Evolutionary conservation across 331 rosid genomes (phyloP).

Genomic region (Stylosanthes scabra): DNA sequence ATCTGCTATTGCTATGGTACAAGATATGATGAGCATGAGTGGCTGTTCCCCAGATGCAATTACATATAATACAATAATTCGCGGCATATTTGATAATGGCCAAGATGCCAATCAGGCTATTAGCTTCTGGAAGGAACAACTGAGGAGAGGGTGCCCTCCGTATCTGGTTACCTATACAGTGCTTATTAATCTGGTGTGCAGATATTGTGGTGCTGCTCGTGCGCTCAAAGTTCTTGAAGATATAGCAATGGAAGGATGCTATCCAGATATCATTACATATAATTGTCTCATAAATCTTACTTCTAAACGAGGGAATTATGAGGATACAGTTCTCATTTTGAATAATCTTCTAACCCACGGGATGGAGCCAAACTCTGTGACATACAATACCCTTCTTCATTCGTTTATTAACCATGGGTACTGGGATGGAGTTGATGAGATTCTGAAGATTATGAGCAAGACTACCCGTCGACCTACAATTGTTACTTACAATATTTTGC

Average conservation of each 20-base stretch:
- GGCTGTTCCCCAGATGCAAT: slow-evolving; percentile 91
- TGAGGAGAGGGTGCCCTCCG: slow-evolving; percentile 88
- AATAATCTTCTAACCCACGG: slow-evolving; percentile 61
- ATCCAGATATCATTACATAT: slow-evolving; percentile 77
- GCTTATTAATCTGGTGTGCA: slow-evolving; percentile 79
- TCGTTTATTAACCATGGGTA: slow-evolving; percentile 67
- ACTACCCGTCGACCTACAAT: slow-evolving; percentile 62
- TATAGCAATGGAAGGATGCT: slow-evolving; percentile 79
- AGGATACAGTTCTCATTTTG: slow-evolving; percentile 66
- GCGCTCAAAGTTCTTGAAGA: slow-evolving; percentile 88
- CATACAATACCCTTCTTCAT: slow-evolving; percentile 84
- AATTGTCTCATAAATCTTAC: slow-evolving; percentile 73
- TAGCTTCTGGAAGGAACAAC: slow-evolving; percentile 82
- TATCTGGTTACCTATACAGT: slow-evolving; percentile 76
- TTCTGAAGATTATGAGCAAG: slow-evolving; percentile 71
- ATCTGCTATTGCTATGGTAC: slow-evolving; percentile 68
- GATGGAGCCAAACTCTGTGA: slow-evolving; percentile 68
- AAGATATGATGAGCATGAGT: slow-evolving; percentile 85
- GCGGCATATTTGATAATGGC: slow-evolving; percentile 64
- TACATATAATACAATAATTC: slow-evolving; percentile 80
- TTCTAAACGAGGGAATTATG: slow-evolving; percentile 70
- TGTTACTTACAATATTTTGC: slow-evolving; percentile 77
- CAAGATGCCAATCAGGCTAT: slow-evolving; percentile 62
- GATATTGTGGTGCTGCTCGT: slow-evolving; percentile 55
- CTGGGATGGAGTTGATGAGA: slow-evolving; percentile 77